phyloP scores from a whole-genome alignment of 2,329 filamentous ascomycete species.

The Nannizzia gypsea region DNA sequence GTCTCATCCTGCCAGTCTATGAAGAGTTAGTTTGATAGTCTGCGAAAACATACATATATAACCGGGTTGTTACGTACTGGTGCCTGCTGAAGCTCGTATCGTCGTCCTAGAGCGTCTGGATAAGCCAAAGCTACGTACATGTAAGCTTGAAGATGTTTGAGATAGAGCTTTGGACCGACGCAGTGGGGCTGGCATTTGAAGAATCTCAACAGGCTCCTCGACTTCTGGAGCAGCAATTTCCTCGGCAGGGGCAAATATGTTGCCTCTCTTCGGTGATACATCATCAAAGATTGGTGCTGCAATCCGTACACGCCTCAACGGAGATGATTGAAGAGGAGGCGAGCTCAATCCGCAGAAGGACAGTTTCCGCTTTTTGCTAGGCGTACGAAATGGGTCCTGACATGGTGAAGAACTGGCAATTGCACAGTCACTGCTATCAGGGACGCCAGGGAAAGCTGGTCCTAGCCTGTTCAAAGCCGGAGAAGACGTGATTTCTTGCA shows the following conservation, averaged over 20 bases:
- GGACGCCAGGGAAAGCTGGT: conserved; percentile 30
- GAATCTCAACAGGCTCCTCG: background rate
- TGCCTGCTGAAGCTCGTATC: conserved; percentile 26
- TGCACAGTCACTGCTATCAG: conserved; percentile 23
- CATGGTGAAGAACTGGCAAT: conserved; percentile 19
- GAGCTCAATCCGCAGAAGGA: conserved; percentile 30
- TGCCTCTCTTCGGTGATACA: conserved; percentile 1
- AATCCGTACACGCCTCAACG: conserved; percentile 33
- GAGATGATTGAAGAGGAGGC: conserved; percentile 41
- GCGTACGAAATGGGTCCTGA: conserved; percentile 25
- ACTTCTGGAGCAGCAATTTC: background rate
- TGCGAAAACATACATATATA: conserved; percentile 6
- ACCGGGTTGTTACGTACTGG: conserved; percentile 23
- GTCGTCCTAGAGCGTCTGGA: conserved; percentile 23
- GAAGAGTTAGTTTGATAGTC: conserved; percentile 12
- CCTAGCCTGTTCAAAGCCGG: conserved; percentile 33
- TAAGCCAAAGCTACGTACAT: conserved; percentile 28
- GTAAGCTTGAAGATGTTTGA: conserved; percentile 28
- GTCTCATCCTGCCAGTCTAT: conserved; percentile 48
- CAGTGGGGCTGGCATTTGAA: conserved; percentile 22
- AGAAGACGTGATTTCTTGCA: conserved; percentile 32
- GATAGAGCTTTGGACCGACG: conserved; percentile 25
- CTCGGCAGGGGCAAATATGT: conserved; percentile 2
- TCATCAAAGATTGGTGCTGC: conserved; percentile 24
- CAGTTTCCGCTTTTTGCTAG: conserved; percentile 37